A percentile compares a stretch with the other conserved stretches of the same genome.
Evolutionary conservation across 352 stramenopile genomes (phyloP).

Genomic region (Phytophthora colocasiae): DNA sequence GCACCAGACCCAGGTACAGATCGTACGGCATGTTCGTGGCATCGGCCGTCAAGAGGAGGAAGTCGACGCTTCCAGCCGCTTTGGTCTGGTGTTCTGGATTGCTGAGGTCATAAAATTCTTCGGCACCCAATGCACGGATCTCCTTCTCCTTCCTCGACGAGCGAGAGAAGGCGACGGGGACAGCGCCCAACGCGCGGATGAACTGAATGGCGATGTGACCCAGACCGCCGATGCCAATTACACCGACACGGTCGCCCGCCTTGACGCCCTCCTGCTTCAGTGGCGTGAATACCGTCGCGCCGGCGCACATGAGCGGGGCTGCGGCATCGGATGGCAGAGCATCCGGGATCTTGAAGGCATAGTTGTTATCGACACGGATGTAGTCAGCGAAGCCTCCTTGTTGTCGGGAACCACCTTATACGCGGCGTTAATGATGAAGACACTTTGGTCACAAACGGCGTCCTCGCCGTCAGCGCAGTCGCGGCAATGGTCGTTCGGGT

Average conservation of each 20-base stretch:
- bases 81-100: constrained; percentile 33
- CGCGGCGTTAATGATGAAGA: constrained; percentile 48
- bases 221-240: constrained; percentile 54
- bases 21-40: constrained; percentile 46
- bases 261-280: constrained; percentile 27
- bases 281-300: constrained; percentile 23
- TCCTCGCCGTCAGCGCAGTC: constrained; percentile 62
- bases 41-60: constrained; percentile 42
- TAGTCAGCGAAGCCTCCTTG: constrained; percentile 34
- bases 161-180: constrained; percentile 21
- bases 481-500: constrained; percentile 62
- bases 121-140: constrained; percentile 15
- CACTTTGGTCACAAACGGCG: constrained; percentile 54
- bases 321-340: constrained; percentile 14
- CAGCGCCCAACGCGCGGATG: constrained; percentile 32
- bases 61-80: constrained; percentile 27
- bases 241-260: constrained; percentile 22
- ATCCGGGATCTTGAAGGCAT: constrained; percentile 26
- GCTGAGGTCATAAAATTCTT: constrained; percentile 26
- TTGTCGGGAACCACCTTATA: constrained; percentile 25
- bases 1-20: constrained; percentile 29
- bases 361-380: constrained; percentile 37
- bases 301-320: constrained; percentile 15
- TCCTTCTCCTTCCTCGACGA: constrained; percentile 23
- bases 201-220: constrained; percentile 59